Percentiles rank a stretch among this genome's conserved stretches.
Evolutionary conservation across 2,329 filamentous ascomycete species (phyloP).

Genomic region (Pyrenophora tritici-repentis): DNA sequence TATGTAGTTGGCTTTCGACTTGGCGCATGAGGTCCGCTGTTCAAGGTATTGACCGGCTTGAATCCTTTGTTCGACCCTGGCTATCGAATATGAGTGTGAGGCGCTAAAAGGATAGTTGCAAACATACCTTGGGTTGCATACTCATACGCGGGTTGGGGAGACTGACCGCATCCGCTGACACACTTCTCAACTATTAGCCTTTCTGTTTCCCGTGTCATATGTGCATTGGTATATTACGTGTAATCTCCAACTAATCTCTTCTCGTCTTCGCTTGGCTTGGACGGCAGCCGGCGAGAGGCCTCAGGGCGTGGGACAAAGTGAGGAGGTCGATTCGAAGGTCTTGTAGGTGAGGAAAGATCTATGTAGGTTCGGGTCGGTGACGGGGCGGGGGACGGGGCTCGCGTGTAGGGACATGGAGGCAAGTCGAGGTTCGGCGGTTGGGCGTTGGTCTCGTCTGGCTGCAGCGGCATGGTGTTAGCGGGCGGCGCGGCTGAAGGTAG

Average conservation of each 20-base stretch:
- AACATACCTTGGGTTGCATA: slow-evolving; percentile 11
- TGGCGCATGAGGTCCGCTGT: slow-evolving; percentile 1
- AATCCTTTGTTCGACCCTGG: slow-evolving; percentile 19
- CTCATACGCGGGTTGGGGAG: slow-evolving; percentile 22
- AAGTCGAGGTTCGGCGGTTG: slow-evolving; percentile 5
- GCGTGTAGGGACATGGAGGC: slow-evolving; percentile 10
- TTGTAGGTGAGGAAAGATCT: slow-evolving; percentile 20
- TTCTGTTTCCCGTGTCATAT: not conserved
- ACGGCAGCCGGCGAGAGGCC: not conserved
- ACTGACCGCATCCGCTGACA: slow-evolving; percentile 24
- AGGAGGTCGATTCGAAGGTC: not conserved
- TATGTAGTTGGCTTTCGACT: slow-evolving; percentile 19
- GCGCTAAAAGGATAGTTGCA: not conserved
- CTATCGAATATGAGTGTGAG: slow-evolving; percentile 15
- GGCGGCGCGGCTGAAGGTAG: not conserved
- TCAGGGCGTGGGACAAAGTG: not conserved
- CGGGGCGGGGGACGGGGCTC: slow-evolving; percentile 6
- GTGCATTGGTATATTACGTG: slow-evolving; percentile 11
- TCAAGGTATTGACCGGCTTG: slow-evolving; percentile 21
- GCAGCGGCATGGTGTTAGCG: slow-evolving; percentile 25
- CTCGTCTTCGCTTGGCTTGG: slow-evolving; percentile 16
- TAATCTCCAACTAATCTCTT: slow-evolving; percentile 23
- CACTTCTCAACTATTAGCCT: slow-evolving; percentile 19
- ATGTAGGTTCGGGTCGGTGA: slow-evolving; percentile 1
- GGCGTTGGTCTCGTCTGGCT: slow-evolving; percentile 28